A percentile compares a stretch with the other conserved stretches of the same genome.
Conservation (phyloP, 73 alveolate genomes). For the Blepharisma japonicum region DNA sequence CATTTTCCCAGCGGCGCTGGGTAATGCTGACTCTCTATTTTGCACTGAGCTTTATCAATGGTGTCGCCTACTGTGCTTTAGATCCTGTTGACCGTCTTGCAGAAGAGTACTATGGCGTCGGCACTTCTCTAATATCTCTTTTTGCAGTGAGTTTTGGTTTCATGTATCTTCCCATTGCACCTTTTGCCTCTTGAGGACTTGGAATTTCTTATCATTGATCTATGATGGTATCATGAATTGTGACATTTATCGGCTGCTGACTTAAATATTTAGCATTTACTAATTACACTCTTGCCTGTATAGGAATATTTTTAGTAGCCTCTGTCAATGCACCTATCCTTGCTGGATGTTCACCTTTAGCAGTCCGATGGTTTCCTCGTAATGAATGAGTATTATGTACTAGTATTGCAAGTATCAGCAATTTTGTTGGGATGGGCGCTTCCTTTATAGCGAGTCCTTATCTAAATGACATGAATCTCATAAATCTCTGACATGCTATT, state of each 20-base stretch:
- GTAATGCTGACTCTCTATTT: not conserved
- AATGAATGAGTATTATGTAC: not conserved
- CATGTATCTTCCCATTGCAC: constrained; percentile 22
- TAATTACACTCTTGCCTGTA: not conserved
- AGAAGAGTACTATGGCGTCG: not conserved
- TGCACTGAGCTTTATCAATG: not conserved
- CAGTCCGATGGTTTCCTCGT: constrained; percentile 3
- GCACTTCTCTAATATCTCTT: not conserved
- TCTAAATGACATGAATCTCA: not conserved
- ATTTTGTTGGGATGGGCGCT: constrained; percentile 5
- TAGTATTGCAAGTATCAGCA: not conserved
- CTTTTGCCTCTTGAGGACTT: constrained; percentile 17
- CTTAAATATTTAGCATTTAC: not conserved
- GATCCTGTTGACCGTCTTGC: not conserved
- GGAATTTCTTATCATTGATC: constrained; percentile 29
- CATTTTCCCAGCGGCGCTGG: not conserved
- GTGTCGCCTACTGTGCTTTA: too few relatives aligned
- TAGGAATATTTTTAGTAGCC: not conserved
- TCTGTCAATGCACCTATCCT: not conserved
- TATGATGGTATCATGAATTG: constrained; percentile 27
- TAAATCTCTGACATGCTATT: not conserved
- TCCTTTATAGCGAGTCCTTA: not conserved
- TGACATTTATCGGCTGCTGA: constrained; percentile 29
- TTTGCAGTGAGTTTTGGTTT: not conserved
- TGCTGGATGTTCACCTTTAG: constrained; percentile 7